Evolutionary conservation across 352 stramenopile genomes (phyloP), one percentile per base, ranked within the genome.

Genomic region (Thraustochytrium sp.): DNA sequence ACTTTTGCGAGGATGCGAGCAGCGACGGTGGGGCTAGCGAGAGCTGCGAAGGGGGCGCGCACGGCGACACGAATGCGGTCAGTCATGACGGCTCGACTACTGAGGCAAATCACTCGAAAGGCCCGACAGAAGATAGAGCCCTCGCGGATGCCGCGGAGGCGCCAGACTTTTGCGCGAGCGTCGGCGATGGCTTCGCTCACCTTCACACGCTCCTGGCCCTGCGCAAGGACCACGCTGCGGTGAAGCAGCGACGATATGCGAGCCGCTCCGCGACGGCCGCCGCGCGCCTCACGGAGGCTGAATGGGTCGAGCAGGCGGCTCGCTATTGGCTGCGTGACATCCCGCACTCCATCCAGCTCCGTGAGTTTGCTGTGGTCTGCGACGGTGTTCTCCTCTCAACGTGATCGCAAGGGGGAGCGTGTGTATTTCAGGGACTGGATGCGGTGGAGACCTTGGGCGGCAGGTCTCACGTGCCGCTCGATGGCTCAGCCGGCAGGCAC

Each of bases 301-400:
- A 51, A 8, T 75, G 62, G 62, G 40, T 75, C 44, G 62, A 75
- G 11, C 38, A 11, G 4, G 62, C 62, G 38, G 44, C 23, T 5
- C 62, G 62, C 0, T 16, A 42, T 18, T 80, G 68, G 68, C 5
- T 26, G 31, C 68, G 68, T 5, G 68, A 80, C 13, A 80, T 80
- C 68, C 68, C 68, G 40, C 31, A 80, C 13, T 80, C 68, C 9
- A 51, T 80, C 23, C 68, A 61, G 36, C 48, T 80, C 2, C 68
- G 53, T 4, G 68, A 80, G 53, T 80, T 80, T 44, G 59, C 59
- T n/a, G 59, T 72, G 1, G 59, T 72, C 21, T 72, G 59, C 26
- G 59, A 72, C 26, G 59, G 59, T 16, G 16, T 72, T 4, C 59
- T 72, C 21, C 59, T 72, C 31, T 72, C 59, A 31, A 72, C 18